Conservation (phyloP, 495 filamentous ascomycete species). For the Penicillium silybi region DNA sequence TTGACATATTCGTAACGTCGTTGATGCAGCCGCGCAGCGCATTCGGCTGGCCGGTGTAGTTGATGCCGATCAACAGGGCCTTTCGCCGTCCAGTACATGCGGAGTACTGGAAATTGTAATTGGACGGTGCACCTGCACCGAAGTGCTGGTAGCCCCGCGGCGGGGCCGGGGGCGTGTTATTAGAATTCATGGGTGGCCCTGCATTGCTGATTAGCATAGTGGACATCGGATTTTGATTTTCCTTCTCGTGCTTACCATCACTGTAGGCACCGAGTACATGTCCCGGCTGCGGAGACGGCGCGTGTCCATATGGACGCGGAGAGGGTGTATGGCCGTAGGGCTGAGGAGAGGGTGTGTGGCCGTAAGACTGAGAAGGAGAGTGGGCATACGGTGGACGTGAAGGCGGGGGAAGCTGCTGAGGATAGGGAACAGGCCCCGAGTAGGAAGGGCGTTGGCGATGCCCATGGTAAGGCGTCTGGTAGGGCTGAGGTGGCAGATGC, state of each 20-base stretch:
- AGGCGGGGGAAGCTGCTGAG: not conserved
- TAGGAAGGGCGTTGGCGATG: not conserved
- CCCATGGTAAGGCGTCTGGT: constrained; percentile 4
- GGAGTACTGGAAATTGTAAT: constrained; percentile 85
- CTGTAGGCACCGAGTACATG: constrained; percentile 11
- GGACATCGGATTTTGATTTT: not conserved
- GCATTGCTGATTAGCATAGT: not conserved
- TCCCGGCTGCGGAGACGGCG: constrained; percentile 1
- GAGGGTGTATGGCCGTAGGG: constrained; percentile 2
- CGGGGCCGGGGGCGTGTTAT: constrained; percentile 34
- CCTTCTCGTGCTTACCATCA: constrained; percentile 7
- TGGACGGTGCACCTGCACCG: constrained; percentile 69
- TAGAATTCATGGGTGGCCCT: constrained; percentile 9
- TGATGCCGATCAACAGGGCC: constrained; percentile 93
- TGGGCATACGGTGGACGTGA: constrained; percentile 7
- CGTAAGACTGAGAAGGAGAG: constrained; percentile 13
- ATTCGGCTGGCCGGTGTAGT: constrained; percentile 89
- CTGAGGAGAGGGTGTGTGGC: constrained; percentile 2
- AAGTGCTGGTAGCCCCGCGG: constrained; percentile 53
- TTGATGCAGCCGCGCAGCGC: constrained; percentile 93
- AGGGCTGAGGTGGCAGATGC: constrained; percentile 24
- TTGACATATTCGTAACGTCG: constrained; percentile 95
- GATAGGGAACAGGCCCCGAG: constrained; percentile 1
- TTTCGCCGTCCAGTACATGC: constrained; percentile 85
- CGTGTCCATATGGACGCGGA: constrained; percentile 9